Evolutionary conservation across 2,329 filamentous ascomycete genomes (phyloP).

Genomic region (Lecanoromycetidae sp.): DNA sequence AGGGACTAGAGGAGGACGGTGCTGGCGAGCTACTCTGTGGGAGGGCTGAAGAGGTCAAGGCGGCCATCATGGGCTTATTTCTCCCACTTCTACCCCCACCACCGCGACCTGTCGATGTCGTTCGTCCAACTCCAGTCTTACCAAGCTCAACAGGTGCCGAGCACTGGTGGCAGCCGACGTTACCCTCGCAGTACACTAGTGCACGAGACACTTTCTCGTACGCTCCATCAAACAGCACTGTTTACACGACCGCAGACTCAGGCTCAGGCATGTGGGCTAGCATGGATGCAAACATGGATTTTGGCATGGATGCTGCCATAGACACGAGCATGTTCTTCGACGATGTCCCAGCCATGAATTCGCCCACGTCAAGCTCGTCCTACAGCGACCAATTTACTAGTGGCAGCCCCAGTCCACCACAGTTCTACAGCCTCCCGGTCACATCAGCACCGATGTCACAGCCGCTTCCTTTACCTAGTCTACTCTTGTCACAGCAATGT

Average conservation of each 20-base stretch:
- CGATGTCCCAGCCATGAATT: slow-evolving; percentile 42
- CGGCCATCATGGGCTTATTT: slow-evolving; percentile 70
- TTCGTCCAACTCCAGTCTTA: slow-evolving; percentile 73
- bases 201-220: slow-evolving; percentile 83
- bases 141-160: slow-evolving; percentile 65
- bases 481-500: slow-evolving; percentile 71
- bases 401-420: slow-evolving; percentile 45
- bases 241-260: slow-evolving; percentile 61
- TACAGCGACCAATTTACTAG: slow-evolving; percentile 69
- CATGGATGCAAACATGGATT: slow-evolving; percentile 54
- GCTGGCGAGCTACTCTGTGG: slow-evolving; percentile 85
- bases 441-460: slow-evolving; percentile 53
- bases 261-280: slow-evolving; percentile 65
- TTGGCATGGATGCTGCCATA: slow-evolving; percentile 33
- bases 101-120: slow-evolving; percentile 76
- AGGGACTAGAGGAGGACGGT: slow-evolving; percentile 93
- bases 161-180: slow-evolving; percentile 69
- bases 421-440: slow-evolving; percentile 70
- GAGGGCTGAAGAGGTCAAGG: slow-evolving; percentile 88
- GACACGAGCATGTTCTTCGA: slow-evolving; percentile 7
- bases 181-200: slow-evolving; percentile 53
- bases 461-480: slow-evolving; percentile 41
- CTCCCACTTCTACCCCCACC: slow-evolving; percentile 74
- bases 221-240: slow-evolving; percentile 78
- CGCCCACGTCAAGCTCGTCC: slow-evolving; percentile 54